A percentile compares a stretch with the other conserved stretches of the same genome.
Conservation (phyloP, 495 filamentous ascomycete species). For the Melanomma pulvis-pyrius region DNA sequence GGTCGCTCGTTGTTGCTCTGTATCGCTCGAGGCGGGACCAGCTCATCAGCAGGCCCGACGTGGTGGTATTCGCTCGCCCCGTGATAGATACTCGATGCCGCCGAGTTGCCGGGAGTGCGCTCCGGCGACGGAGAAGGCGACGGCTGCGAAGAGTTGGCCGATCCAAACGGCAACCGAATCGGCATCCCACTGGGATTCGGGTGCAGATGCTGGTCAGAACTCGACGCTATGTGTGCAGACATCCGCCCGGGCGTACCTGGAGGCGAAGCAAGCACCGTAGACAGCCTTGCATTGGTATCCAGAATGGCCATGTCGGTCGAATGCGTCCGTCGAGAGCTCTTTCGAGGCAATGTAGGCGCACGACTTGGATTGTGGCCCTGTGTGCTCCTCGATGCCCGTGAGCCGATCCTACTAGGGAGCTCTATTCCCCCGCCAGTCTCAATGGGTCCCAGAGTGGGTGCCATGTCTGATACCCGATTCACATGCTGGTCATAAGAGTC, state of each 20-base stretch:
- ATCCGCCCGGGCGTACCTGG: slow-evolving; percentile 27
- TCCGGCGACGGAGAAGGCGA: slow-evolving; percentile 33
- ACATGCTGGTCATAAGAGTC: slow-evolving; percentile 51
- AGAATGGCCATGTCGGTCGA: slow-evolving; percentile 35
- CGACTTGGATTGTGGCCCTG: slow-evolving; percentile 45
- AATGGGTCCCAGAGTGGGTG: slow-evolving; percentile 63
- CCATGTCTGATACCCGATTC: slow-evolving; percentile 51
- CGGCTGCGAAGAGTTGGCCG: slow-evolving; percentile 13
- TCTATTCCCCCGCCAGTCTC: slow-evolving; percentile 65
- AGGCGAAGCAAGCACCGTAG: slow-evolving; percentile 37
- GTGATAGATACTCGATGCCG: slow-evolving; percentile 31
- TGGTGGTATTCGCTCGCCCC: slow-evolving; percentile 42
- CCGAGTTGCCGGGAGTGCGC: slow-evolving; percentile 27
- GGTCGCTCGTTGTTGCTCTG: slow-evolving; percentile 56
- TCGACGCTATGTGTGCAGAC: slow-evolving; percentile 5
- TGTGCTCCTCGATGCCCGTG: slow-evolving; percentile 52
- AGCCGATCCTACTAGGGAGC: slow-evolving; percentile 65
- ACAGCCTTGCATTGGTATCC: slow-evolving; percentile 31
- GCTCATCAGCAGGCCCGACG: slow-evolving; percentile 1
- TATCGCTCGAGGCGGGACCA: slow-evolving; percentile 34
- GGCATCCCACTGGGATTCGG: slow-evolving; percentile 11
- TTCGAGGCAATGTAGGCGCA: slow-evolving; percentile 59
- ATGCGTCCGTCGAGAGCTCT: slow-evolving; percentile 61
- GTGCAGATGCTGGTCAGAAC: slow-evolving; percentile 25
- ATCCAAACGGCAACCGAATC: slow-evolving; percentile 31